Base-by-base conservation (phyloP, 768 basidiomycete species). In the Boletus subcaerulescens region DNA sequence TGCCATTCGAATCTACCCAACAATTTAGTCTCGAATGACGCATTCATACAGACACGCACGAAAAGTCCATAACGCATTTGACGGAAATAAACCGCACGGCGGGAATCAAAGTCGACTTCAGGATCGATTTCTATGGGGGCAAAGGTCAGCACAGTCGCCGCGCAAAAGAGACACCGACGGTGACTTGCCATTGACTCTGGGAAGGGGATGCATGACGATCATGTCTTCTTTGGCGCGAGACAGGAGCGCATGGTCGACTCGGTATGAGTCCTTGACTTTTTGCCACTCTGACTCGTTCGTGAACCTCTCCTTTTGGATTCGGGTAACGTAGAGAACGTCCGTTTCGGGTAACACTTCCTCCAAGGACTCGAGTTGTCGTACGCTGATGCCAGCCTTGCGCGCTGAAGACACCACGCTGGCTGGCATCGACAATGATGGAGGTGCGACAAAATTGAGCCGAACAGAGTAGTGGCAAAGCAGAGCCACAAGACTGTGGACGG, bases 191-290 rank as follows among this genome's bases (percentile, higher is more conserved):
- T 91, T 93, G 48, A 96, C 85, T 65, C 97, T 75, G 14, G 97
- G 97, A 20, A 99, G 77, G n/a, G 97, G 97, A 72, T 99, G 97
- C 94, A 99, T 96, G 60, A 98, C 93, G 55, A 98, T 98, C 86
- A 97, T 93, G 50, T 94, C 91, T 59, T 92, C 89, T 76, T 98
- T 98, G 11, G 97, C 96, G 41, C 90, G 80, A 6, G 93, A 85
- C 26, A 99, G 79, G 32, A 98, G 84, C 12, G 95, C 91, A 66
- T 98, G 97, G 72, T 98, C 93, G 51, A 99, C 84, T 33, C 93
- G 79, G 70, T 96, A 98, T 15, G 87, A 83, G 67, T 96, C 90
- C 77, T 93, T 97, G 63, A 97, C 93, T 44, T 85, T 80, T 59
- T 86, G 77, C 91, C 93, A 99, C 68, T 95, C 96, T 32, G 73